A percentile compares a stretch with the other conserved stretches of the same genome.
Evolutionary conservation across 805 yeast genomes (phyloP).

Genomic region (Ogataea salicorniae): DNA sequence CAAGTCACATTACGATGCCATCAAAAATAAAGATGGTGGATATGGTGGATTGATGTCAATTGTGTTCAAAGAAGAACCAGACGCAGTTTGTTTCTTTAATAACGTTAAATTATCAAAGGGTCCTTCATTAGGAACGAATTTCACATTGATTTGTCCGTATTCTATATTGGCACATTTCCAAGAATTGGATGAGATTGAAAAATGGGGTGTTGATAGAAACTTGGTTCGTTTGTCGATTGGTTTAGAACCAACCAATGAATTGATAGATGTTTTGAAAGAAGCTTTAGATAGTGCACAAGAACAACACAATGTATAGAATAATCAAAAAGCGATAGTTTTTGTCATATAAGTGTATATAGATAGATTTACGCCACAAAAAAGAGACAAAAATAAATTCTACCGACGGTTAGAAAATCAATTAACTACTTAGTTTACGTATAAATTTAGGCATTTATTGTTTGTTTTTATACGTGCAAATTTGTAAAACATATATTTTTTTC

Average conservation of each 20-base stretch:
- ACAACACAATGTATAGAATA: conserved; percentile 26
- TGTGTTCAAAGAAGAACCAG: conserved; percentile 56
- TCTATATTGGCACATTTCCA: conserved; percentile 79
- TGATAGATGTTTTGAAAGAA: conserved; percentile 43
- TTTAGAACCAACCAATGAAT: conserved; percentile 61
- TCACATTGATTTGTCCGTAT: conserved; percentile 86
- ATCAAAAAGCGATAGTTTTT: background rate
- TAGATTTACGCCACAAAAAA: too few relatives aligned
- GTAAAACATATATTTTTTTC: background rate
- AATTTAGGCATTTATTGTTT: too few relatives aligned
- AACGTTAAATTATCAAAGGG: conserved; percentile 71
- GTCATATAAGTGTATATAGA: background rate
- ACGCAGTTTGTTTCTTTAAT: conserved; percentile 73
- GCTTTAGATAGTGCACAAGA: conserved; percentile 46
- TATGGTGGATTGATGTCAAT: conserved; percentile 85
- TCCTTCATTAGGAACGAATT: conserved; percentile 87
- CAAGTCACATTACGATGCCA: conserved; percentile 60
- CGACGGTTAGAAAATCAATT: too few relatives aligned
- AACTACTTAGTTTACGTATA: too few relatives aligned
- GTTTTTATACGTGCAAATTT: too few relatives aligned
- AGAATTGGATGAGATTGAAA: conserved; percentile 72
- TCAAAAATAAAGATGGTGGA: conserved; percentile 69
- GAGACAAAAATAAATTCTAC: too few relatives aligned
- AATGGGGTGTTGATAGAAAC: conserved; percentile 78
- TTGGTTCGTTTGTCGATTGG: conserved; percentile 83